phyloP scores from a whole-genome alignment of 106 monocot species.

The Platanthera zijinensis region DNA sequence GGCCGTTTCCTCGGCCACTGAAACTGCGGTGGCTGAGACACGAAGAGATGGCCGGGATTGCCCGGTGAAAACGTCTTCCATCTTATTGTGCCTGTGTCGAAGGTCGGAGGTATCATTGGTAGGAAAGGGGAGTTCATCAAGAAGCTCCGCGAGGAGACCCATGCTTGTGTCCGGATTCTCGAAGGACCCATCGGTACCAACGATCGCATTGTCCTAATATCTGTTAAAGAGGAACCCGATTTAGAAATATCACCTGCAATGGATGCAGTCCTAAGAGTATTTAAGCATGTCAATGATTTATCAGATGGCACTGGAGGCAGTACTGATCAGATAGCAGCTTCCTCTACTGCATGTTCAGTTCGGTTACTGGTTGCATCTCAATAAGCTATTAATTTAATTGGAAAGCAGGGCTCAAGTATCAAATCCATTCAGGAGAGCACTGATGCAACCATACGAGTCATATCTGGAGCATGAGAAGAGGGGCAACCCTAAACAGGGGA shows the following conservation, averaged over 20 bases:
- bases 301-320: constrained; percentile 33
- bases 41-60: constrained; percentile 89
- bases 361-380: constrained; percentile 60
- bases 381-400: constrained; percentile 81
- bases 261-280: constrained; percentile 69
- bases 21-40: constrained; percentile 8
- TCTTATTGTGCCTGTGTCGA: constrained; percentile 64
- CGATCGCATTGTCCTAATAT: constrained; percentile 81
- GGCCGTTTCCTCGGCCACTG: background rate
- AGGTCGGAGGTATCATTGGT: constrained; percentile 84
- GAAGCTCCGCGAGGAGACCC: constrained; percentile 83
- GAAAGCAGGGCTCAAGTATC: constrained; percentile 68
- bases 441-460: constrained; percentile 55
- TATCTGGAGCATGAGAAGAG: no score
- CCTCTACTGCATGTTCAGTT: constrained; percentile 21
- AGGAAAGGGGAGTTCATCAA: constrained; percentile 79
- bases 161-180: constrained; percentile 60
- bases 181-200: constrained; percentile 52
- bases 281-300: constrained; percentile 61
- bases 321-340: constrained; percentile 7
- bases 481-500: no score
- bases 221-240: constrained; percentile 75
- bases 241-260: constrained; percentile 74
- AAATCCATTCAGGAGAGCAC: constrained; percentile 78
- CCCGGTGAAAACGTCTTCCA: constrained; percentile 73